Conservation (phyloP, 306 rosid species). For the Phaseolus lunatus region DNA sequence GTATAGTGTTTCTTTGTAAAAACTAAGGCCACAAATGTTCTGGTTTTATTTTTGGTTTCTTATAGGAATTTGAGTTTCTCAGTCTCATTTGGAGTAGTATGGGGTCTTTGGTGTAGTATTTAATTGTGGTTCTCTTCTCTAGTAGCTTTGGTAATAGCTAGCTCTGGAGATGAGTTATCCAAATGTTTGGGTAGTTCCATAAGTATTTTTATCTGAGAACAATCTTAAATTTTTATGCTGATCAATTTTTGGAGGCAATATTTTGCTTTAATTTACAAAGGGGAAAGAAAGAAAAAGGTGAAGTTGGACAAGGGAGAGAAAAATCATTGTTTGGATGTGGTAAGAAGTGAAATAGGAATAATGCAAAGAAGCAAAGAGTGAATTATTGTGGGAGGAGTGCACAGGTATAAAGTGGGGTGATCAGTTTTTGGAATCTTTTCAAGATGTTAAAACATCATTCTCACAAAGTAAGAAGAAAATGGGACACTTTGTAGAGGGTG, state of each 20-base stretch:
- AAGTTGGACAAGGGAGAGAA: constrained; percentile 37
- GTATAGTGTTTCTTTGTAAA: background rate
- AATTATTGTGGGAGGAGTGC: constrained; percentile 59
- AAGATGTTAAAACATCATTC: constrained; percentile 64
- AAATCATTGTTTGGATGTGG: constrained; percentile 45
- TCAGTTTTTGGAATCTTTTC: constrained; percentile 53
- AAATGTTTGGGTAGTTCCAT: too few species aligned
- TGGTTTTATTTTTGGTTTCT: background rate
- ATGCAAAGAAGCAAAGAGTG: constrained; percentile 56
- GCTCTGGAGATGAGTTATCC: too few species aligned
- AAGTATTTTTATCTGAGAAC: too few species aligned
- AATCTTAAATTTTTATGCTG: background rate
- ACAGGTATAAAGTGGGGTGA: constrained; percentile 49
- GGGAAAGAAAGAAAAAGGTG: constrained; percentile 35
- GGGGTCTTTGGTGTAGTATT: too few species aligned
- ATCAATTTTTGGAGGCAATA: background rate
- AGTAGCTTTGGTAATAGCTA: too few species aligned
- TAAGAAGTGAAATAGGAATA: constrained; percentile 45
- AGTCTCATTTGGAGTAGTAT: too few species aligned
- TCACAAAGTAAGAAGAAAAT: constrained; percentile 50
- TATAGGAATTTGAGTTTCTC: too few species aligned
- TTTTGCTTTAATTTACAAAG: constrained; percentile 28
- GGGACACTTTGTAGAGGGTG: constrained; percentile 31
- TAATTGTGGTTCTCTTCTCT: too few species aligned
- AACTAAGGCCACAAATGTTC: constrained; percentile 3